These are phyloP conservation scores for Cyberlindnera petersonii DNA, from an alignment of 805 yeast genomes.

Conservation along the genomic window DNA sequence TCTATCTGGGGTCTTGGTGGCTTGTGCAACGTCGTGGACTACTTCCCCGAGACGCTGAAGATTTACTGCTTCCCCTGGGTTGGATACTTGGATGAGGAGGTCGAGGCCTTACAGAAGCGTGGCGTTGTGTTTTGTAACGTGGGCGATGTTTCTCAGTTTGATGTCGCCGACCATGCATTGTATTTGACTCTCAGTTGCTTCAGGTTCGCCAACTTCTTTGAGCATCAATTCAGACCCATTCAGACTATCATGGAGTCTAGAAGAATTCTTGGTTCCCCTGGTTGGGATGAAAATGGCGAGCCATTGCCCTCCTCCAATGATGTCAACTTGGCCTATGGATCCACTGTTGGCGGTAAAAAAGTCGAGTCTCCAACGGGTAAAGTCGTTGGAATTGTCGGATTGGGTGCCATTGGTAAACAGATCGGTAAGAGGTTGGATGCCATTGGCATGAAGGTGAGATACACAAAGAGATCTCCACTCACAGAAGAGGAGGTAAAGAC, in stretches of 20 bases:
- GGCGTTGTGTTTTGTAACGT: slow-evolving; percentile 62
- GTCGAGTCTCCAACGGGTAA: slow-evolving; percentile 55
- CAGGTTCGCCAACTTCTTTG: slow-evolving; percentile 50
- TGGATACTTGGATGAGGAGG: slow-evolving; percentile 54
- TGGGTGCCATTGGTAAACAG: slow-evolving; percentile 69
- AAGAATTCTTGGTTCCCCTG: slow-evolving; percentile 31
- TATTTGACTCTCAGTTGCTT: slow-evolving; percentile 55
- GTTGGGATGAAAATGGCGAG: slow-evolving; percentile 35
- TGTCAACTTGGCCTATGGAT: slow-evolving; percentile 32
- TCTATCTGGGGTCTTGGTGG: slow-evolving; percentile 42
- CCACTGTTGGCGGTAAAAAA: slow-evolving; percentile 42
- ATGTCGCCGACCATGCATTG: slow-evolving; percentile 71
- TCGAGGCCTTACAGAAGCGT: slow-evolving; percentile 37
- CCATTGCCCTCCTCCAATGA: slow-evolving; percentile 27
- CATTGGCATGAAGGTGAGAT: slow-evolving; percentile 62
- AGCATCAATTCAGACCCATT: slow-evolving; percentile 36
- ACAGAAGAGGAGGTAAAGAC: slow-evolving; percentile 30
- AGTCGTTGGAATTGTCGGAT: slow-evolving; percentile 62
- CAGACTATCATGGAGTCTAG: slow-evolving; percentile 45
- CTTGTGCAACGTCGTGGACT: slow-evolving; percentile 38
- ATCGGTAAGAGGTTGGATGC: slow-evolving; percentile 52
- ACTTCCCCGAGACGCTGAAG: slow-evolving; percentile 44
- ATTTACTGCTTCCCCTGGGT: slow-evolving; percentile 56
- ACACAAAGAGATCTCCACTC: slow-evolving; percentile 51
- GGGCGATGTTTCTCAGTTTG: slow-evolving; percentile 42